Base-by-base conservation (phyloP, 2,329 filamentous ascomycete genomes). In the Penicillium sp. region DNA sequence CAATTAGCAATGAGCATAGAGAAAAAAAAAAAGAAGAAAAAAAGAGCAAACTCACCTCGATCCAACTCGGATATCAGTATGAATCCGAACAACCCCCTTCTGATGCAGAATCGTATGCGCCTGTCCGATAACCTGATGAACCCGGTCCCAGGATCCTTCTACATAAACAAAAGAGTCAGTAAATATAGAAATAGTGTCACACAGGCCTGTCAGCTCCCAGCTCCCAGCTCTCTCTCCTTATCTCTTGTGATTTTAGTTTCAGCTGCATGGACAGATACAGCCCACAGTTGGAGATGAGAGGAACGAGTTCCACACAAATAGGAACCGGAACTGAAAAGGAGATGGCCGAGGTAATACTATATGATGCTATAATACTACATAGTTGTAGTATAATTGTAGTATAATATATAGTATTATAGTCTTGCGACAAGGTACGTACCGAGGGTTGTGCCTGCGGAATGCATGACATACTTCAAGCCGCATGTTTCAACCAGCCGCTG, bases 71-170 rank as follows among this genome's bases (percentile, higher is more conserved):
- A 97, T 92, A 71, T 93, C 92, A 29, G 87, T 90, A 79, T 97
- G 93, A 40, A 97, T 89, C 53, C 94, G 81, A 59, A 89, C 81
- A 34, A 91, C 84, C n/a, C 91, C 91, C 59, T 85, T 83, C 59
- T 85, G 77, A 70, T 96, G 92, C 23, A 96, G 84, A 46, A 91
- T 79, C 0, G 83, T 82, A 76, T 96, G 92, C 4, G 90, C 90
- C 77, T 93, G 90, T n/a, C 92, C 92, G 64, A 96, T 89, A 29
- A 92, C 82, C 55, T 79, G 81, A 82, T 96, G 92, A 57, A 96
- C 92, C 33, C 89, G 85, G 63, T 95, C 90, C 93, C 94, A 97
- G 40, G 86, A 83, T 2, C 93, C 94, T 79, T 97, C 93, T 96
- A 65, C n/a, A 7, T 10, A 9, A 8, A n/a, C 25, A 13, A 23